Percentiles rank a stretch among this genome's conserved stretches.
Evolutionary conservation across 441 rosid genomes (phyloP).

Genomic region (Adansonia rubrostipa): DNA sequence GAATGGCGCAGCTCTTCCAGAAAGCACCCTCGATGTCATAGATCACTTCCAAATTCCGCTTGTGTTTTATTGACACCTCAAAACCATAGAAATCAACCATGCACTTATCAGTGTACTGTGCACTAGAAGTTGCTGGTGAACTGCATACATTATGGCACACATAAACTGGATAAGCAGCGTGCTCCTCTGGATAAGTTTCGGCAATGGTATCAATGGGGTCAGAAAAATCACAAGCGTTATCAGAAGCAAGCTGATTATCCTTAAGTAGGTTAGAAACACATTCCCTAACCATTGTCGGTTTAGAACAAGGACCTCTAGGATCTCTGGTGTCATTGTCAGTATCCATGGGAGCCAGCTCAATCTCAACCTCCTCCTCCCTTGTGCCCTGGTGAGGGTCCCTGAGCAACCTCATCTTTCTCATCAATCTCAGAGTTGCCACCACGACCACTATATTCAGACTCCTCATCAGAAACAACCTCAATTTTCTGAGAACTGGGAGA

Average conservation of each 20-base stretch:
- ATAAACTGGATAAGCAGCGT: neutral
- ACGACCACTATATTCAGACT: neutral
- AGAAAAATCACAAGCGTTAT: neutral
- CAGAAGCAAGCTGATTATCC: too few relatives aligned
- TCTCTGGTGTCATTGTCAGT: neutral
- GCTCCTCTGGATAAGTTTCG: neutral
- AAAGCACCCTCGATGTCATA: neutral
- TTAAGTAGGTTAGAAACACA: too few relatives aligned
- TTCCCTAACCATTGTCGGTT: neutral
- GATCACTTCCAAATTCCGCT: neutral
- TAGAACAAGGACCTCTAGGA: neutral
- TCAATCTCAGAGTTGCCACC: neutral
- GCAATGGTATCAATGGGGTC: neutral
- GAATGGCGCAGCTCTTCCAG: neutral
- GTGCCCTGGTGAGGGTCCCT: neutral
- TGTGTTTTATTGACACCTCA: neutral
- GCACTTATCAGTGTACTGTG: neutral
- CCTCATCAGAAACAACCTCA: neutral
- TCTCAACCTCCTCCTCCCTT: neutral
- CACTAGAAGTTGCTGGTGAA: neutral
- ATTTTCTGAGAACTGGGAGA: neutral
- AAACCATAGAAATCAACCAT: slow-evolving; percentile 5
- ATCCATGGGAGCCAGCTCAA: neutral
- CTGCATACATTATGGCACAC: neutral
- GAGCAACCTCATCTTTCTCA: slow-evolving; percentile 13